phyloP scores from a whole-genome alignment of 192 early-diverging fungal species.

The Glomus cerebriforme region DNA sequence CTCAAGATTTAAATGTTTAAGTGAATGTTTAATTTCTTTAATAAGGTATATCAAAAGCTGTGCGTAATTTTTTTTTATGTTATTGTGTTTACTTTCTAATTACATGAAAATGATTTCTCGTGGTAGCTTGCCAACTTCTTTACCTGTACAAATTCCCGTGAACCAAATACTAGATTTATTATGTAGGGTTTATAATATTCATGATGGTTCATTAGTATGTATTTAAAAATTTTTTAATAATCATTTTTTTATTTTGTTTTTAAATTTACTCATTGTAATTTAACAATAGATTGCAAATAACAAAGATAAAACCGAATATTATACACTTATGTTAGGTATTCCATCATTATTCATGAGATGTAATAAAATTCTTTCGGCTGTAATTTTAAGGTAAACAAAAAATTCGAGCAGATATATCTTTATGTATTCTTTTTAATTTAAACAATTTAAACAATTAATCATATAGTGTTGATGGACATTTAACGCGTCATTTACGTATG shows the following conservation, averaged over 20 bases:
- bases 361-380: slow-evolving; percentile 41
- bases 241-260: not conserved
- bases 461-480: slow-evolving; percentile 37
- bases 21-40: slow-evolving; percentile 40
- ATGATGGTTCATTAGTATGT: slow-evolving; percentile 44
- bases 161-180: slow-evolving; percentile 51
- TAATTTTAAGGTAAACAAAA: slow-evolving; percentile 9
- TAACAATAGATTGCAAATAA: slow-evolving; percentile 39
- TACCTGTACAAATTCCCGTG: slow-evolving; percentile 52
- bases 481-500: slow-evolving; percentile 36
- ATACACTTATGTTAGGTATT: slow-evolving; percentile 47
- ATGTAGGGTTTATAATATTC: slow-evolving; percentile 50
- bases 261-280: not conserved
- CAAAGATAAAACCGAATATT: slow-evolving; percentile 54
- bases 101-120: slow-evolving; percentile 32
- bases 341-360: slow-evolving; percentile 44
- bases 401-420: not conserved
- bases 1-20: slow-evolving; percentile 36
- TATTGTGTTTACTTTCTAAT: slow-evolving; percentile 29
- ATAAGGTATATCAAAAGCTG: slow-evolving; percentile 37
- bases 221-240: not conserved
- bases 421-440: not conserved
- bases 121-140: slow-evolving; percentile 45
- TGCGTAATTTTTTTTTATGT: too few relatives aligned
- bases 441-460: not conserved